Evolutionary conservation across 495 filamentous ascomycete genomes (phyloP).

Genomic region (Penicillium dipodomyicola): DNA sequence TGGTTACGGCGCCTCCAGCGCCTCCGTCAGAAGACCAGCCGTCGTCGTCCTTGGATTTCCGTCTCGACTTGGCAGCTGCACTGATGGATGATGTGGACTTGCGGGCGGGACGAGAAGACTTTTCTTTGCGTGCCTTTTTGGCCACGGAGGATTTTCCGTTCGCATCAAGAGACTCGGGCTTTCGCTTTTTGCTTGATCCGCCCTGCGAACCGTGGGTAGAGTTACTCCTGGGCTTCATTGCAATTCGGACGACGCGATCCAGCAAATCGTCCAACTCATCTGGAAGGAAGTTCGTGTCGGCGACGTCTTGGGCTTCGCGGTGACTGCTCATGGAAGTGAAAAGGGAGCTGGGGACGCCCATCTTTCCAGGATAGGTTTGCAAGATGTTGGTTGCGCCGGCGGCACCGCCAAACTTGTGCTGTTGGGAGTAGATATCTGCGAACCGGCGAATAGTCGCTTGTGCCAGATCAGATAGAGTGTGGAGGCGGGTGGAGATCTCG

Average conservation of each 20-base stretch:
- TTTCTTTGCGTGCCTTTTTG: conserved; percentile 49
- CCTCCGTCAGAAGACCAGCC: conserved; percentile 45
- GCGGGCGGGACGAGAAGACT: conserved; percentile 31
- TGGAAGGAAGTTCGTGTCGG: conserved; percentile 77
- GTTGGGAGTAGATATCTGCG: conserved; percentile 58
- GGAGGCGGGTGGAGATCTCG: conserved; percentile 59
- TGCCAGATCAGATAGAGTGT: conserved; percentile 84
- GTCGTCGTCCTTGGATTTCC: conserved; percentile 36
- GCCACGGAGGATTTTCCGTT: conserved; percentile 31
- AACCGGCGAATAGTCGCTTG: conserved; percentile 79
- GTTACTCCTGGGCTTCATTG: conserved; percentile 40
- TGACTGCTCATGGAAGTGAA: conserved; percentile 74
- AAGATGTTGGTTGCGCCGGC: conserved; percentile 70
- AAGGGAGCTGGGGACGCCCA: conserved; percentile 72
- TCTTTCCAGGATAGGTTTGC: conserved; percentile 76
- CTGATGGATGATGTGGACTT: conserved; percentile 38
- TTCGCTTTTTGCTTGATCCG: conserved; percentile 44
- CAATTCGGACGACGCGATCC: conserved; percentile 59
- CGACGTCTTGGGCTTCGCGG: conserved; percentile 75
- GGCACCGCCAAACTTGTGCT: conserved; percentile 52
- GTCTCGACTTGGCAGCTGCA: conserved; percentile 41
- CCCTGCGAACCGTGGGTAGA: conserved; percentile 24
- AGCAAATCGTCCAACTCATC: conserved; percentile 77
- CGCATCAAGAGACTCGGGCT: conserved; percentile 39
- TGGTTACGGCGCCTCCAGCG: conserved; percentile 19